Conservation (phyloP, 2,329 filamentous ascomycete species). For the Colletotrichum ledebouriae region DNA sequence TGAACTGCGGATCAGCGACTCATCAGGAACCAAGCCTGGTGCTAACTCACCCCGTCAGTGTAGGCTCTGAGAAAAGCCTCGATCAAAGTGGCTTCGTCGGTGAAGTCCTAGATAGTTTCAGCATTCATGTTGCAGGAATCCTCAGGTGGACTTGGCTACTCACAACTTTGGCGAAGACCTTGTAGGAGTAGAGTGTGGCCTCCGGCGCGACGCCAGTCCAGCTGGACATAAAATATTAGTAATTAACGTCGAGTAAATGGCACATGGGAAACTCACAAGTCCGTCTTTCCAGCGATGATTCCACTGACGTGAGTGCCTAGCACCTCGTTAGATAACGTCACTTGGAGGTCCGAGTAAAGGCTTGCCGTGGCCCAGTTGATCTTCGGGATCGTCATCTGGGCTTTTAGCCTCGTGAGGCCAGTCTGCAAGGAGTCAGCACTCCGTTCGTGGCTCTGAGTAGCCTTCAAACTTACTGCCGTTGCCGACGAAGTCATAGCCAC, state of each 20-base stretch:
- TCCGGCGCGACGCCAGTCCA: conserved; percentile 50
- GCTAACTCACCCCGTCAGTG: conserved; percentile 47
- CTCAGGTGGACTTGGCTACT: background rate
- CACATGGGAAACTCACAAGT: conserved; percentile 30
- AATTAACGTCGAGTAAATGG: too few relatives aligned
- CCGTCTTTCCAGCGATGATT: conserved; percentile 49
- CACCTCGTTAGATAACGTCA: conserved; percentile 39
- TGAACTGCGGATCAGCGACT: background rate
- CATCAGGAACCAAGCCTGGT: too few relatives aligned
- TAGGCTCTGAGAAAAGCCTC: conserved; percentile 53
- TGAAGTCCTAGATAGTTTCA: conserved; percentile 36
- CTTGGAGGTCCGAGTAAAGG: background rate
- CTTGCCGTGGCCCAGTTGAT: conserved; percentile 48
- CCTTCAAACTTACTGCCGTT: conserved; percentile 47
- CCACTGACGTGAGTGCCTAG: conserved; percentile 54
- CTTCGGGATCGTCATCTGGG: conserved; percentile 45
- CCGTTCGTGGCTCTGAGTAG: conserved; percentile 36
- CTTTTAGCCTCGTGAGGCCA: conserved; percentile 43
- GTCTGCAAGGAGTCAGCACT: background rate
- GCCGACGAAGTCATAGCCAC: conserved; percentile 60
- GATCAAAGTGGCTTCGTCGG: conserved; percentile 55
- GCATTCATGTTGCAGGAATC: background rate
- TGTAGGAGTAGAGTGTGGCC: conserved; percentile 48
- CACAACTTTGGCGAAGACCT: conserved; percentile 46
- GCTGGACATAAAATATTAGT: conserved; percentile 28